Evolutionary conservation across 306 rosid species (phyloP).

Genomic region (Casuarina glauca): DNA sequence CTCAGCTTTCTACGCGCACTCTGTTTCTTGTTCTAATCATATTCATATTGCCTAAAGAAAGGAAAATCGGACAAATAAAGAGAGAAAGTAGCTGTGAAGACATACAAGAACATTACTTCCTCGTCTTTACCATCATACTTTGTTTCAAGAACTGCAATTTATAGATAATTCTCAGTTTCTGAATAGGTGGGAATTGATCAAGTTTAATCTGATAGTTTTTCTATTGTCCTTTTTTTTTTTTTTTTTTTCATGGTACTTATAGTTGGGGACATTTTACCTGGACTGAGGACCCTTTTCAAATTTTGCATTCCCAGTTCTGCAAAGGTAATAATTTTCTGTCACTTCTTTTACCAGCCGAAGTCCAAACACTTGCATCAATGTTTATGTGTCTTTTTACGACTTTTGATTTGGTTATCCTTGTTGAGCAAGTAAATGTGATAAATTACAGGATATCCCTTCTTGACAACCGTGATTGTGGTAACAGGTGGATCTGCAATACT

Average conservation of each 20-base stretch:
- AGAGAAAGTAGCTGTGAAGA: neutral
- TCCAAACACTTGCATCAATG: neutral
- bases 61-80: too few species aligned
- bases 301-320: conserved; percentile 53
- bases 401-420: neutral
- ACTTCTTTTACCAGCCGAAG: conserved; percentile 9
- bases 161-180: neutral
- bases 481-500: conserved; percentile 62
- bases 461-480: conserved; percentile 9
- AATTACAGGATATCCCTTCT: neutral
- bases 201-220: conserved; percentile 9
- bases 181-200: neutral
- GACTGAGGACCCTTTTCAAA: conserved; percentile 47
- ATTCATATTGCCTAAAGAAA: too few species aligned
- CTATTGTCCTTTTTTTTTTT: neutral
- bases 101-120: neutral
- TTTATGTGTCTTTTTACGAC: neutral
- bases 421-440: neutral
- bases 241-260: conserved; percentile 31
- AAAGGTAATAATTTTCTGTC: conserved; percentile 35
- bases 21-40: too few species aligned
- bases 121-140: neutral
- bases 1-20: too few species aligned
- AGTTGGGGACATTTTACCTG: conserved; percentile 61
- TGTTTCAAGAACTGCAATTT: neutral